Percentiles rank a stretch among this genome's conserved stretches.
phyloP scores from a whole-genome alignment of 495 filamentous ascomycete genomes.

The Xylaria acuta region DNA sequence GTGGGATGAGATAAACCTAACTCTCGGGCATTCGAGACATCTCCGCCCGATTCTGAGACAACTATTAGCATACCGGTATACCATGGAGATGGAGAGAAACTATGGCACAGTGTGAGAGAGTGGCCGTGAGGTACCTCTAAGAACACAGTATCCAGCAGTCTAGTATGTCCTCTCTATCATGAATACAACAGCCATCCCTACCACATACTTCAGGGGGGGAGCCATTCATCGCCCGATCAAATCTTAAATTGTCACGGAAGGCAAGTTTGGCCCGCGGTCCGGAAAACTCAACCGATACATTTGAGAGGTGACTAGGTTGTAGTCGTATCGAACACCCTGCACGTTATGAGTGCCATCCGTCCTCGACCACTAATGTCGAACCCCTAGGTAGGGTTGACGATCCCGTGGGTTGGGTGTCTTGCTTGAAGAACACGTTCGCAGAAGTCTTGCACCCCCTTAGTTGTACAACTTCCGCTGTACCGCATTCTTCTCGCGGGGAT shows the following conservation, averaged over 20 bases:
- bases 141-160: not conserved
- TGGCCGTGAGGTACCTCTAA: not conserved
- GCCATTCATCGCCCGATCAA: not conserved
- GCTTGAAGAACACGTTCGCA: not conserved
- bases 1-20: not conserved
- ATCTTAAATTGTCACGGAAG: not conserved
- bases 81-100: not conserved
- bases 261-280: not conserved
- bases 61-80: not conserved
- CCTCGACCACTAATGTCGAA: not conserved
- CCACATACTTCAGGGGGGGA: not conserved
- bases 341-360: not conserved
- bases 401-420: constrained; percentile 24
- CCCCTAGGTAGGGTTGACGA: constrained; percentile 17
- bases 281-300: not conserved
- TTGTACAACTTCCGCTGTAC: not conserved
- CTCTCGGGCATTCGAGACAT: not conserved
- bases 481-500: not conserved
- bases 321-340: not conserved
- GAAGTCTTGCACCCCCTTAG: not conserved
- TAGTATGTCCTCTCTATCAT: not conserved
- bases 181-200: not conserved
- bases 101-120: not conserved
- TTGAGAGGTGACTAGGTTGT: not conserved
- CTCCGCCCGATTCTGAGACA: not conserved